phyloP scores from a whole-genome alignment of 345 rosid species.

The Dipteronia dyeriana region DNA sequence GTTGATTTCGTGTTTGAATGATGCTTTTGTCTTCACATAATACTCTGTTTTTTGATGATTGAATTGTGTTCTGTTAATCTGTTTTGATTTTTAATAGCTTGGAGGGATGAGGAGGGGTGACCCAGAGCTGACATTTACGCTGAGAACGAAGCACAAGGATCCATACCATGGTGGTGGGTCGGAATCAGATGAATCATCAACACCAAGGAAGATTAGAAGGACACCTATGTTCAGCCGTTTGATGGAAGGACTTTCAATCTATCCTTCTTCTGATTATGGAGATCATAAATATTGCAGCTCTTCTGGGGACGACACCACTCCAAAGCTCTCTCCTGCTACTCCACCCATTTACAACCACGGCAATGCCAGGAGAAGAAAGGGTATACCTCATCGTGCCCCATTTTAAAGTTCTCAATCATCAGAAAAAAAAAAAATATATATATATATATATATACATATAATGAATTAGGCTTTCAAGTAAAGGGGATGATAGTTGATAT shows the following conservation, averaged over 20 bases:
- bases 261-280: constrained; percentile 26
- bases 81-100: constrained; percentile 43
- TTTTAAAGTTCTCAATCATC: constrained; percentile 21
- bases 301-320: constrained; percentile 63
- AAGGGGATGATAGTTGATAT: not conserved
- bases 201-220: constrained; percentile 70
- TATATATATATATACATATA: not conserved
- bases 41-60: constrained; percentile 5
- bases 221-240: constrained; percentile 57
- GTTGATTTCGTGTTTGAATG: constrained; percentile 9
- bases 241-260: constrained; percentile 59
- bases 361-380: constrained; percentile 78
- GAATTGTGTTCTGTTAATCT: not conserved
- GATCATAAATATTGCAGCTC: constrained; percentile 53
- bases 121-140: constrained; percentile 55
- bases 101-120: constrained; percentile 76
- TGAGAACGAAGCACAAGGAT: constrained; percentile 53
- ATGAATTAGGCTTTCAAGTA: not conserved
- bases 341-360: constrained; percentile 60
- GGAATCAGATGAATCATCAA: constrained; percentile 76
- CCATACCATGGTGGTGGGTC: constrained; percentile 43
- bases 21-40: constrained; percentile 9
- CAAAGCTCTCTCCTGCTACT: constrained; percentile 59
- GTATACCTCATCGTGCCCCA: constrained; percentile 86
- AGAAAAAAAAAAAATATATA: not conserved